Evolutionary conservation across 2,329 filamentous ascomycete species (phyloP).

Genomic region (Arthrobotrys iridis): DNA sequence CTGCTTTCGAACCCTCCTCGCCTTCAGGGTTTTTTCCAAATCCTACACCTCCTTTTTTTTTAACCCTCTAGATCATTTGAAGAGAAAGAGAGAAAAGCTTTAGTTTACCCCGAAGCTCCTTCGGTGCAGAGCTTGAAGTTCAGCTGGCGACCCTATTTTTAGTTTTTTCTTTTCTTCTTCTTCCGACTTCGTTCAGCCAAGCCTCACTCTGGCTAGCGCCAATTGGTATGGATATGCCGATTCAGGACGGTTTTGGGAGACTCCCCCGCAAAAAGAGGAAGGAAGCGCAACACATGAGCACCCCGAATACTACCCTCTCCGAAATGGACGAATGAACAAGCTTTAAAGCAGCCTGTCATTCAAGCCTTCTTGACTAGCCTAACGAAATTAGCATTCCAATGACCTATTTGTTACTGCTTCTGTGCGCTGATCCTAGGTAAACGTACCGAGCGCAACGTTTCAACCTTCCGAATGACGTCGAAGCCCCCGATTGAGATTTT

Average conservation of each 20-base stretch:
- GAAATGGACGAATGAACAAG: neutral
- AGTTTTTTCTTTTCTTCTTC: neutral
- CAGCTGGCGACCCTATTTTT: slow-evolving; percentile 19
- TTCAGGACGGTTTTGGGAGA: slow-evolving; percentile 7
- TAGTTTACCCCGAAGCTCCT: neutral
- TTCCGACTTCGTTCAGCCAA: no score
- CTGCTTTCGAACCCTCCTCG: neutral
- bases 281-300: slow-evolving; percentile 20
- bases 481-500: neutral
- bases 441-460: slow-evolving; percentile 47
- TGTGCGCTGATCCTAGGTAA: slow-evolving; percentile 30
- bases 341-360: neutral
- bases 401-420: slow-evolving; percentile 18
- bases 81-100: neutral
- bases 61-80: neutral
- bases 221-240: slow-evolving; percentile 13
- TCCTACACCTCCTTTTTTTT: no score
- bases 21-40: neutral
- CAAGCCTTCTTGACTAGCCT: slow-evolving; percentile 8
- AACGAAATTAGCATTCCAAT: slow-evolving; percentile 25
- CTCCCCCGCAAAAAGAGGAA: slow-evolving; percentile 7
- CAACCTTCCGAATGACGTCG: slow-evolving; percentile 43
- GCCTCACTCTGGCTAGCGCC: neutral
- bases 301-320: slow-evolving; percentile 11
- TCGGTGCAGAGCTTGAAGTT: slow-evolving; percentile 6